Percentiles rank a stretch among this genome's conserved stretches.
Evolutionary conservation across 805 yeast species (phyloP).

Genomic region (Spathaspora girioi): DNA sequence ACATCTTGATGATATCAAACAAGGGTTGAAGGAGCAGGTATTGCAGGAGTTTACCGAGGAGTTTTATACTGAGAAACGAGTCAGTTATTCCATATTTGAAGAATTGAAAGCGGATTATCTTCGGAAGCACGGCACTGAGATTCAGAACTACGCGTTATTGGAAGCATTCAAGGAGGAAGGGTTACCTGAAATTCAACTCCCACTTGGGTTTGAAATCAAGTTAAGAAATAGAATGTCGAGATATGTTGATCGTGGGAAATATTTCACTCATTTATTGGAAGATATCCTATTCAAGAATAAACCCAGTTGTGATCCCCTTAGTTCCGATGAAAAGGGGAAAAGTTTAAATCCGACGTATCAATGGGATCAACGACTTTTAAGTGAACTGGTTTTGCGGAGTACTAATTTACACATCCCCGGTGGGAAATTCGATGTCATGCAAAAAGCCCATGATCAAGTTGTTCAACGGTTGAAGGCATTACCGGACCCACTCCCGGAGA

Average conservation of each 20-base stretch:
- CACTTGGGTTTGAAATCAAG: background rate
- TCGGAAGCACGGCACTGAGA: background rate
- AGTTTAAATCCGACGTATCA: constrained; percentile 8
- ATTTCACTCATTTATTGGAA: constrained; percentile 6
- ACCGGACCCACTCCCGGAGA: constrained; percentile 20
- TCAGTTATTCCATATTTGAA: constrained; percentile 4
- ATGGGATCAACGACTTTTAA: constrained; percentile 6
- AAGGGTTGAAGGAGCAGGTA: constrained; percentile 4
- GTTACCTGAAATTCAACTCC: background rate
- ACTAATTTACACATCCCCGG: constrained; percentile 10
- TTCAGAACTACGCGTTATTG: background rate
- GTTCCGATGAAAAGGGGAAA: constrained; percentile 14
- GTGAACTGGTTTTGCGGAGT: constrained; percentile 6
- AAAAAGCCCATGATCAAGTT: constrained; percentile 22
- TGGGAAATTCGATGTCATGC: constrained; percentile 18
- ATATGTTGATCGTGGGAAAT: constrained; percentile 6
- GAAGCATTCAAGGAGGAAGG: background rate
- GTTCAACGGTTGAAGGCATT: constrained; percentile 22
- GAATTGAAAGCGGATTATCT: constrained; percentile 3
- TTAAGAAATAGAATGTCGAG: background rate
- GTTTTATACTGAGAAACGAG: constrained; percentile 3
- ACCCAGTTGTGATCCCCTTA: constrained; percentile 8
- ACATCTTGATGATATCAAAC: constrained; percentile 4
- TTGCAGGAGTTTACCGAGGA: constrained; percentile 5
- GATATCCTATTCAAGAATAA: constrained; percentile 8